These are phyloP conservation scores for Talaromyces funiculosus DNA, from an alignment of 2,329 filamentous ascomycete genomes.

Conservation along the genomic window DNA sequence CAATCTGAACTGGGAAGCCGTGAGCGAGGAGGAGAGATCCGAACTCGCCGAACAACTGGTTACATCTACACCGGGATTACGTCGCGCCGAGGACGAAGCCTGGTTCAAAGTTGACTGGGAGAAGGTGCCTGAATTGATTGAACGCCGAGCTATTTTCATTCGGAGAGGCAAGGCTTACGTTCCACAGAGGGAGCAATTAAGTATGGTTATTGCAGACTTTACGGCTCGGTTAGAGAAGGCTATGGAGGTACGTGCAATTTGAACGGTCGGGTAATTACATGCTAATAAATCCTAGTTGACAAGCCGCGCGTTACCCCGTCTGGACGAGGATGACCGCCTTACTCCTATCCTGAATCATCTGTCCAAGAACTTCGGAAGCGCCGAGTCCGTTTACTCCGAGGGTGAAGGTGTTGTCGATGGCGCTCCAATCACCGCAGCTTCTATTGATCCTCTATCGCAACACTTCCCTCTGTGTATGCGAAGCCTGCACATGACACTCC, in stretches of 20 bases:
- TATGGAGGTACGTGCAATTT: constrained; percentile 60
- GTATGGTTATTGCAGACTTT: constrained; percentile 86
- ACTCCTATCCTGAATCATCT: constrained; percentile 70
- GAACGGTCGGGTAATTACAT: not conserved
- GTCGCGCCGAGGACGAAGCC: constrained; percentile 64
- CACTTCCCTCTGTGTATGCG: constrained; percentile 94
- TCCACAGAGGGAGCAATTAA: constrained; percentile 76
- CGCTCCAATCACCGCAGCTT: constrained; percentile 68
- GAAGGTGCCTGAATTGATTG: constrained; percentile 82
- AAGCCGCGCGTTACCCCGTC: constrained; percentile 78
- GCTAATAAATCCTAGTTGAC: constrained; percentile 56
- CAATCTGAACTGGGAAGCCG: constrained; percentile 77
- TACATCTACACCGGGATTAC: constrained; percentile 49
- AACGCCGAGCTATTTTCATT: constrained; percentile 69
- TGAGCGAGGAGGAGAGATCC: constrained; percentile 74
- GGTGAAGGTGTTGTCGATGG: constrained; percentile 61
- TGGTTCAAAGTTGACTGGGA: constrained; percentile 99
- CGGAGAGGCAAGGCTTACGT: constrained; percentile 84
- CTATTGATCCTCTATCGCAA: constrained; percentile 71
- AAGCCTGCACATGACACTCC: constrained; percentile 76
- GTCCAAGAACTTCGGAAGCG: constrained; percentile 92
- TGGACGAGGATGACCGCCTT: constrained; percentile 94
- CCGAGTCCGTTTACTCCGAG: constrained; percentile 73
- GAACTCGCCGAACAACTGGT: constrained; percentile 58
- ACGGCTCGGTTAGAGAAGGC: constrained; percentile 70